A percentile compares a stretch with the other conserved stretches of the same genome.
These are phyloP conservation scores for Mycosphaerella sp. DNA, from an alignment of 2,329 filamentous ascomycete species.

Conservation along the genomic window DNA sequence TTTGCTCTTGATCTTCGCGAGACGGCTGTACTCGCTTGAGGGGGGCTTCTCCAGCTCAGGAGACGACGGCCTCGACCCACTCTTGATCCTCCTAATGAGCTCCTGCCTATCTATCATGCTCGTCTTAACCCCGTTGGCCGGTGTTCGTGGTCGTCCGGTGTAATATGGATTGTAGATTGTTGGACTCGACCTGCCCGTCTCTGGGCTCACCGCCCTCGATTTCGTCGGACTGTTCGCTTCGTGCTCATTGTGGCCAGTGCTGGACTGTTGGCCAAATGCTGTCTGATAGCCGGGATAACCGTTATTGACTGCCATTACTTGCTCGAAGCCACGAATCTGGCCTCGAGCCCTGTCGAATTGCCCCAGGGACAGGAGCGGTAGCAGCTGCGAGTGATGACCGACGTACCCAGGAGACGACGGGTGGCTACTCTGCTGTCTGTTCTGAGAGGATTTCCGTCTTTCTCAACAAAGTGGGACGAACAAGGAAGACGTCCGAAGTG, in stretches of 20 bases:
- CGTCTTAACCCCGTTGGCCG: slow-evolving; percentile 25
- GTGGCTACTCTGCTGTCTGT: neutral
- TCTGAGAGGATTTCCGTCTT: neutral
- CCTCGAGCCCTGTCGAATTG: slow-evolving; percentile 17
- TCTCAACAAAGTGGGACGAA: slow-evolving; percentile 3
- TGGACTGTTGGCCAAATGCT: slow-evolving; percentile 13
- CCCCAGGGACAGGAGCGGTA: neutral
- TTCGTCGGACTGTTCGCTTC: slow-evolving; percentile 7
- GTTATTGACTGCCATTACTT: slow-evolving; percentile 23
- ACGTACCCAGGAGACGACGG: neutral
- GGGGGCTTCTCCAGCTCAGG: slow-evolving; percentile 22
- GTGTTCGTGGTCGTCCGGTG: slow-evolving; percentile 31
- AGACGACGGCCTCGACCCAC: slow-evolving; percentile 26
- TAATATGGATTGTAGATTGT: slow-evolving; percentile 35
- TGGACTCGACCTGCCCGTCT: slow-evolving; percentile 19
- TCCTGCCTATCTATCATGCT: slow-evolving; percentile 57
- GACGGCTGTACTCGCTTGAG: slow-evolving; percentile 34
- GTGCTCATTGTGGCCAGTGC: slow-evolving; percentile 8
- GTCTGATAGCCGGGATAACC: slow-evolving; percentile 18
- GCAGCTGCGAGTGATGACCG: neutral
- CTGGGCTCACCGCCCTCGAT: slow-evolving; percentile 17
- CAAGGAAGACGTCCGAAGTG: slow-evolving; percentile 5
- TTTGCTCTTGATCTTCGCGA: slow-evolving; percentile 71
- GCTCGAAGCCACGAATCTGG: slow-evolving; percentile 22
- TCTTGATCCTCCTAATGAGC: slow-evolving; percentile 78